phyloP scores from a whole-genome alignment of 495 filamentous ascomycete species.

The Aspergillus wentii region DNA sequence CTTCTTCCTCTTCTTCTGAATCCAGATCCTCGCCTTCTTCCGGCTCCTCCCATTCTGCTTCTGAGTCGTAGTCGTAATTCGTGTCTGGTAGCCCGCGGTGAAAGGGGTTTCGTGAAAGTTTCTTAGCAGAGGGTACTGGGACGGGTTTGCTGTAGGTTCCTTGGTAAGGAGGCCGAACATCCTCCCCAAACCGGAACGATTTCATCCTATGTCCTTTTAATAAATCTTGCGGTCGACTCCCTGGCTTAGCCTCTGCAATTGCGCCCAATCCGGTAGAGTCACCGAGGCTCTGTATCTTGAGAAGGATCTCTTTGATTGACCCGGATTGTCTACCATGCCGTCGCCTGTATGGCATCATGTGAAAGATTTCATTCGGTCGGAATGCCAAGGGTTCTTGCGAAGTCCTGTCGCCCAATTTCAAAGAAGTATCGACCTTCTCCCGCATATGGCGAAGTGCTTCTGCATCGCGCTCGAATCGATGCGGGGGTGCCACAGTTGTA shows the following conservation, averaged over 20 bases:
- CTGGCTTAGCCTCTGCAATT: constrained; percentile 9
- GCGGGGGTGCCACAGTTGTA: constrained; percentile 54
- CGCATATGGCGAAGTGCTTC: constrained; percentile 42
- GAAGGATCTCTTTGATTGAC: constrained; percentile 65
- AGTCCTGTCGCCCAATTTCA: constrained; percentile 23
- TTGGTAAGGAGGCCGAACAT: constrained; percentile 85
- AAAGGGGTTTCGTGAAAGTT: constrained; percentile 68
- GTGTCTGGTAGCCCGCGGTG: constrained; percentile 56
- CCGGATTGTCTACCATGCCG: constrained; percentile 46
- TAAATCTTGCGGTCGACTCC: constrained; percentile 36
- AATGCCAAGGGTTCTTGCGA: constrained; percentile 30
- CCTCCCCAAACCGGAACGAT: constrained; percentile 74
- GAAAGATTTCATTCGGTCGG: constrained; percentile 53
- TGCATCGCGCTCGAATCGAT: constrained; percentile 51
- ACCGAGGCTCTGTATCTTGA: constrained; percentile 37
- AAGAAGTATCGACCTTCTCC: constrained; percentile 43
- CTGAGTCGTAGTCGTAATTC: constrained; percentile 96
- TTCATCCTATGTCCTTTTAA: constrained; percentile 68
- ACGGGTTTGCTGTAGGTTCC: constrained; percentile 69
- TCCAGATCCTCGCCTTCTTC: constrained; percentile 76
- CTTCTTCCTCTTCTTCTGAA: constrained; percentile 74
- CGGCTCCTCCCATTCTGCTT: constrained; percentile 87
- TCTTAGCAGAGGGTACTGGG: constrained; percentile 42
- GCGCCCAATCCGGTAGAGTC: constrained; percentile 4
- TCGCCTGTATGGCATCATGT: constrained; percentile 48